A percentile compares a stretch with the other conserved stretches of the same genome.
These are phyloP conservation scores for Termitomyces sp. DNA, from an alignment of 768 basidiomycete species.

Conservation along the genomic window DNA sequence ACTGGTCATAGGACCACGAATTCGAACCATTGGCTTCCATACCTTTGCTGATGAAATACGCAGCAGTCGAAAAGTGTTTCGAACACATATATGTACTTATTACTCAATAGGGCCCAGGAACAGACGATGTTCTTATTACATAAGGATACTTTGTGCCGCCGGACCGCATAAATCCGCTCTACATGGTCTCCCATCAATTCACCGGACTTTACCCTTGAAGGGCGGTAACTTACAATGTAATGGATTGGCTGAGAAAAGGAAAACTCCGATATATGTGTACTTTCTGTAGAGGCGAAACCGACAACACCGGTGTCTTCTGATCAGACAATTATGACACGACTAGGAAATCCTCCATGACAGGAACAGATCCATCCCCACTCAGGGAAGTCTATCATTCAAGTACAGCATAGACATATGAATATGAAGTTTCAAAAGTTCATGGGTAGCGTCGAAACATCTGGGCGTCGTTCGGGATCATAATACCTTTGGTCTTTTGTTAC, in stretches of 20 bases:
- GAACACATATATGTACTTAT: no score
- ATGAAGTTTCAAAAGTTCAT: neutral
- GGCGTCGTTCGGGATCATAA: neutral
- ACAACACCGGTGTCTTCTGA: neutral
- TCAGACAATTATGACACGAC: neutral
- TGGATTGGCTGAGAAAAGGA: neutral
- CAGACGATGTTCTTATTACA: neutral
- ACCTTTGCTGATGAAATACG: no score
- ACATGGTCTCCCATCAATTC: neutral
- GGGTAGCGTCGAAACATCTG: neutral
- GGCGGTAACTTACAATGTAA: neutral
- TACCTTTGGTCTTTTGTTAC: neutral
- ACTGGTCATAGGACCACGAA: no score
- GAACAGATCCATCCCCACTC: neutral
- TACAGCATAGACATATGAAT: neutral
- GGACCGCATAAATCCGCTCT: neutral
- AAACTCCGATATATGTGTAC: neutral
- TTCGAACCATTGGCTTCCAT: no score
- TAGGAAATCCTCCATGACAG: neutral
- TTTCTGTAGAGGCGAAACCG: neutral
- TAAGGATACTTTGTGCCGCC: neutral
- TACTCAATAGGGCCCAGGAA: no score
- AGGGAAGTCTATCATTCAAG: neutral
- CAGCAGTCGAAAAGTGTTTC: no score
- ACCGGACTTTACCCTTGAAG: no score